Conservation (phyloP, 108 stramenopile genomes). For the Fistulifera pelliculosa region DNA sequence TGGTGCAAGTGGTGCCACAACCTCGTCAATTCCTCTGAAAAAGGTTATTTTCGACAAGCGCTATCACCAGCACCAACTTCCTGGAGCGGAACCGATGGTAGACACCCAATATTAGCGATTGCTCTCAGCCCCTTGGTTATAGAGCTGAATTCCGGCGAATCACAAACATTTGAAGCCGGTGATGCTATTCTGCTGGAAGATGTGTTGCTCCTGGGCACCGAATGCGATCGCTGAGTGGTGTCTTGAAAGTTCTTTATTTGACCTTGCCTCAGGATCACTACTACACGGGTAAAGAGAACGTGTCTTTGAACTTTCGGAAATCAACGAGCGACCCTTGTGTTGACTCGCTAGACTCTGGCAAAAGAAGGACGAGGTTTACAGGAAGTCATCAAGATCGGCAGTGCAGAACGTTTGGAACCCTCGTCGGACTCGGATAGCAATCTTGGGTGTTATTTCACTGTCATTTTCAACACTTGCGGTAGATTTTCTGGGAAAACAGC, state of each 20-base stretch:
- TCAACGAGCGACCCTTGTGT: slow-evolving; percentile 19
- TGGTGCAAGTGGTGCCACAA: slow-evolving; percentile 21
- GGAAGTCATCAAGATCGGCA: not conserved
- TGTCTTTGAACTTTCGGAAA: slow-evolving; percentile 11
- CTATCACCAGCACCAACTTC: slow-evolving; percentile 14
- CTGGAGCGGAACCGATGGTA: slow-evolving; percentile 13
- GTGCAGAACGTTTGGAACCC: not conserved
- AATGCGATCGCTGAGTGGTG: slow-evolving; percentile 12
- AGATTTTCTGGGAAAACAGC: slow-evolving; percentile 40
- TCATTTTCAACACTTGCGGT: slow-evolving; percentile 24
- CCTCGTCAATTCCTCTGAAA: slow-evolving; percentile 19
- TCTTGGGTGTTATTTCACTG: slow-evolving; percentile 21
- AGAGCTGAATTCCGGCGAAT: slow-evolving; percentile 31
- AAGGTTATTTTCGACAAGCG: slow-evolving; percentile 37
- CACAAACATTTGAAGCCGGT: slow-evolving; percentile 24
- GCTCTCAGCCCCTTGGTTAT: slow-evolving; percentile 26
- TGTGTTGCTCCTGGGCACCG: slow-evolving; percentile 38
- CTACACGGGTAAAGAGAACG: slow-evolving; percentile 31
- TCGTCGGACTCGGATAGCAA: slow-evolving; percentile 3
- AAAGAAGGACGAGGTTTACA: not conserved
- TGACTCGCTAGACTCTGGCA: not conserved
- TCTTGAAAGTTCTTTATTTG: slow-evolving; percentile 14
- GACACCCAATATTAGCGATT: slow-evolving; percentile 31
- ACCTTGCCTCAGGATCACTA: slow-evolving; percentile 39
- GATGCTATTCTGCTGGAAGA: slow-evolving; percentile 45